Conservation (phyloP, 2,329 filamentous ascomycete genomes). For the Aspergillus pseudoterreus region DNA sequence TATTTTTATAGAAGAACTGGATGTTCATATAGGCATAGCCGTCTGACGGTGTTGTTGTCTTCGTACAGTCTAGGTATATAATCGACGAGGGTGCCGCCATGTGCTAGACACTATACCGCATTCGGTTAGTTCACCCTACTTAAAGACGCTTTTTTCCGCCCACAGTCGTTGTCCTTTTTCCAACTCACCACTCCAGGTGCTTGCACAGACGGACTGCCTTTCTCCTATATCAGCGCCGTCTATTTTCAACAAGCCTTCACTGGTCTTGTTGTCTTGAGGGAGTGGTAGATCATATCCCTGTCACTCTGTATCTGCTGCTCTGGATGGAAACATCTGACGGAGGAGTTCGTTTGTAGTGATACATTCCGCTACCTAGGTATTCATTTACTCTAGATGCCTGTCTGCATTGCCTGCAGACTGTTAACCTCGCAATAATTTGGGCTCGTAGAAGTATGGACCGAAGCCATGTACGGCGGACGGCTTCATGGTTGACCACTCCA, state of each 20-base stretch:
- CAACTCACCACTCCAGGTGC: conserved; percentile 37
- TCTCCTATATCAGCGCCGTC: conserved; percentile 27
- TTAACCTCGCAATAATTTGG: neutral
- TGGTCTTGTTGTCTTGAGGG: conserved; percentile 40
- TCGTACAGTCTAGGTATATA: no score
- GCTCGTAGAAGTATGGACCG: neutral
- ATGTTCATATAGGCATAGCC: no score
- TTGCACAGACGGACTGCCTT: conserved; percentile 36
- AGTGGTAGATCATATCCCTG: conserved; percentile 59
- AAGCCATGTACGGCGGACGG: neutral
- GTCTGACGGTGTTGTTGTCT: no score
- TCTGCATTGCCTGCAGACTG: neutral
- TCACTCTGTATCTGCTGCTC: conserved; percentile 86
- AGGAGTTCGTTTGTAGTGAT: conserved; percentile 77
- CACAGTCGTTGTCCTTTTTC: conserved; percentile 16
- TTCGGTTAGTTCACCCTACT: conserved; percentile 16
- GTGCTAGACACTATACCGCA: conserved; percentile 15
- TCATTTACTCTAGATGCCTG: conserved; percentile 9
- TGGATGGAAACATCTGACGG: conserved; percentile 69
- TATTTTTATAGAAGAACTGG: no score
- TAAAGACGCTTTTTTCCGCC: conserved; percentile 18
- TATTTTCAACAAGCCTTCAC: conserved; percentile 32
- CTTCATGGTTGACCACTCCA: no score
- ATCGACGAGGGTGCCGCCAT: no score
- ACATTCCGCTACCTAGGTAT: conserved; percentile 46